These are phyloP conservation scores for Macrotyloma uniflorum DNA, from an alignment of 306 rosid genomes.

Conservation along the genomic window DNA sequence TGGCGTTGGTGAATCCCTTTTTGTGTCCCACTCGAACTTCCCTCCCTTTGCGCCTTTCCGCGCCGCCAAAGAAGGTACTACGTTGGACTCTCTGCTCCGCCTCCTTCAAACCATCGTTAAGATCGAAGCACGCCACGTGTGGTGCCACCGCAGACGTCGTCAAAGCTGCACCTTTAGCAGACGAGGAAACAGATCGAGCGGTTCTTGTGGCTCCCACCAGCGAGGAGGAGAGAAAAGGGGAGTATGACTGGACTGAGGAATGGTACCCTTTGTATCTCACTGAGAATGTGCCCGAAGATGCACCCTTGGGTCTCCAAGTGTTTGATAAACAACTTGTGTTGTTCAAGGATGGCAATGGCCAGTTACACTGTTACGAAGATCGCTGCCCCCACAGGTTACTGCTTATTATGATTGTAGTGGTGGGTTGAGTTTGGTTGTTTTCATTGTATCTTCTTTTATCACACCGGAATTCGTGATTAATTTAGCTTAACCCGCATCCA, in stretches of 20 bases:
- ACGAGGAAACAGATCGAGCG: slow-evolving; percentile 43
- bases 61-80: slow-evolving; percentile 23
- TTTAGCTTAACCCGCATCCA: no score
- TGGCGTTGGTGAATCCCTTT: slow-evolving; percentile 54
- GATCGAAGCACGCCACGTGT: slow-evolving; percentile 35
- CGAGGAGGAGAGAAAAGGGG: slow-evolving; percentile 57
- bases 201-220: slow-evolving; percentile 56
- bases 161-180: slow-evolving; percentile 45
- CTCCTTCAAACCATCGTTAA: slow-evolving; percentile 21
- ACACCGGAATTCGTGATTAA: not conserved
- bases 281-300: slow-evolving; percentile 72
- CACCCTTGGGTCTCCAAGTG: slow-evolving; percentile 85
- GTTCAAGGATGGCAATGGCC: slow-evolving; percentile 60
- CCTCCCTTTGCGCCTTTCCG: slow-evolving; percentile 27
- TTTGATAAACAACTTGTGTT: slow-evolving; percentile 76
- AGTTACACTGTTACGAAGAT: slow-evolving; percentile 74
- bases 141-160: slow-evolving; percentile 54
- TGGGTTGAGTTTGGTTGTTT: not conserved
- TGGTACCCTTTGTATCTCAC: slow-evolving; percentile 95
- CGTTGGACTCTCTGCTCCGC: slow-evolving; percentile 28
- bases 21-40: slow-evolving; percentile 31
- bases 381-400: slow-evolving; percentile 91
- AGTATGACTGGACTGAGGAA: slow-evolving; percentile 86
- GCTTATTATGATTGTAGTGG: not conserved
- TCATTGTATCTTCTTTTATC: no score